Evolutionary conservation across 495 filamentous ascomycete species (phyloP), one percentile per base, ranked within the genome.

Genomic region (Penicillium silybi): DNA sequence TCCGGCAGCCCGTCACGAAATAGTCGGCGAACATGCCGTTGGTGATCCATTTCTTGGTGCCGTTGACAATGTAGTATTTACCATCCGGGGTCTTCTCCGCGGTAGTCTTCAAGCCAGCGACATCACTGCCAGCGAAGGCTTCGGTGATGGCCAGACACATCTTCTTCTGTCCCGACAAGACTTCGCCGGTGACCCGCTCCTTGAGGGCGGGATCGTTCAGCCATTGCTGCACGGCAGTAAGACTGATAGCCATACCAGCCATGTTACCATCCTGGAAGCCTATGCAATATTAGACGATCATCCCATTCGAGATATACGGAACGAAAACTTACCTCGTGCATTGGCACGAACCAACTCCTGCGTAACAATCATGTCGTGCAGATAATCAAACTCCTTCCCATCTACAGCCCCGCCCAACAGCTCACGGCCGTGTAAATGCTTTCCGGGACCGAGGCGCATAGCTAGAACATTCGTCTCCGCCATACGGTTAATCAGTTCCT

Each of bases 21-120:
- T 91, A 92, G 66, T 92, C 88, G 57, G 74, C 76, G 67, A 83
- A 92, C 70, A 84, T 84, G 52, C 89, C 90, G 75, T 95, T 95
- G 35, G 90, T 95, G 71, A 92, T 92, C 89, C 89, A 95, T 72
- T 92, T 92, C 78, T 92, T 95, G 58, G 88, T 92, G 52, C 89
- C 89, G 67, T 90, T 91, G 54, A 95, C 81, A 53, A 92, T 85
- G 65, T 90, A 95, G 69, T 88, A 78, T 64, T 88, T 88, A 44
- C 89, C 89, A 67, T 92, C 89, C 9, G 85, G 73, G 13, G 87
- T 92, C 76, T 91, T 89, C 52, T 75, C 80, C 9, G 89, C 89
- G 1, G 89, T 92, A 3, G 88, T 92, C 48, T 88, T 79, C 13
- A 95, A 77, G 16, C 88, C 85, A 7, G 89, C 89, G 9, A 95